phyloP scores from a whole-genome alignment of 352 stramenopile genomes.

The Pythium dissimile region DNA sequence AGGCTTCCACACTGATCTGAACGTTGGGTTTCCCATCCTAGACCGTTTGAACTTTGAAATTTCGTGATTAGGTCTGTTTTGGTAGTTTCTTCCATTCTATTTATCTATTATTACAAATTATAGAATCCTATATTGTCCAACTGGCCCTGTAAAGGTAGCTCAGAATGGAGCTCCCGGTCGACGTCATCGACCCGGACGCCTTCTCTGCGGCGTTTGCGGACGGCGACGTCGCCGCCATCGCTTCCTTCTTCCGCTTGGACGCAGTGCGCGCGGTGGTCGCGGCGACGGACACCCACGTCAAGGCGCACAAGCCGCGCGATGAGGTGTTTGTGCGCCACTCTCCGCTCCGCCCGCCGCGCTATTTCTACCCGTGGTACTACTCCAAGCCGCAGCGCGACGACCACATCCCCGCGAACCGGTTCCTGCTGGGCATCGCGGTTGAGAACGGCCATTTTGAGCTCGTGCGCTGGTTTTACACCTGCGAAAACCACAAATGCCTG shows the following conservation, averaged over 20 bases:
- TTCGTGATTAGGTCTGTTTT: too few relatives aligned
- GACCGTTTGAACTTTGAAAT: too few relatives aligned
- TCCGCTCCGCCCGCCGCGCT: not conserved
- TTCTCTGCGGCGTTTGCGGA: not conserved
- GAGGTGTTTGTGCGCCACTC: not conserved
- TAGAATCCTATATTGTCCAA: too few relatives aligned
- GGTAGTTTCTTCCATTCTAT: too few relatives aligned
- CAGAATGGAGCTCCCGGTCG: not conserved
- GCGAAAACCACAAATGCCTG: too few relatives aligned
- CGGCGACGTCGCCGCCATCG: not conserved
- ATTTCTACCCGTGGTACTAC: constrained; percentile 3
- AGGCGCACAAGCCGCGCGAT: not conserved
- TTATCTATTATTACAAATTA: too few relatives aligned
- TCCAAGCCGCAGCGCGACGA: not conserved
- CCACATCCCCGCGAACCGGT: not conserved
- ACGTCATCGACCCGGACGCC: not conserved
- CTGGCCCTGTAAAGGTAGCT: too few relatives aligned
- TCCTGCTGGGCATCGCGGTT: not conserved
- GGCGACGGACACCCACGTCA: not conserved
- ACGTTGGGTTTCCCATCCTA: too few relatives aligned
- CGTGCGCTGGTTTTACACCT: not conserved
- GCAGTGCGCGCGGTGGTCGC: not conserved
- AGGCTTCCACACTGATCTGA: too few relatives aligned
- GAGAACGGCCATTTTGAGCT: not conserved
- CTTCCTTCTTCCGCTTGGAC: not conserved